phyloP scores from a whole-genome alignment of 1,139 yeast genomes.

The Suhomyces kunorum region DNA sequence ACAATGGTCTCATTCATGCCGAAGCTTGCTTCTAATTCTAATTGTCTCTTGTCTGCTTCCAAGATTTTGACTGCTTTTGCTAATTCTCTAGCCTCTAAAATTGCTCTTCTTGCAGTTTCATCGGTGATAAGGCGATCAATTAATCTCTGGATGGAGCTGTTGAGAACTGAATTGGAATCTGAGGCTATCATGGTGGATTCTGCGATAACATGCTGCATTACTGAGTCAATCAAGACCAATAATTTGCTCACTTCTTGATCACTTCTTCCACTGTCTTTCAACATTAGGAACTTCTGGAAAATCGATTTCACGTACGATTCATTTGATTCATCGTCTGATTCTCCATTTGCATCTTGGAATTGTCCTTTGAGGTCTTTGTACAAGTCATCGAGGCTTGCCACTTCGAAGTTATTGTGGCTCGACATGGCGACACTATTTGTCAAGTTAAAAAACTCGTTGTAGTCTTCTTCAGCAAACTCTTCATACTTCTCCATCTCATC shows the following conservation, averaged over 20 bases:
- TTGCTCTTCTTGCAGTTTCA: slow-evolving; percentile 37
- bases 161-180: slow-evolving; percentile 30
- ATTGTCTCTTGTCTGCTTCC: slow-evolving; percentile 27
- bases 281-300: slow-evolving; percentile 26
- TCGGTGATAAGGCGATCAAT: slow-evolving; percentile 38
- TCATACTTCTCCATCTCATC: slow-evolving; percentile 50
- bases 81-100: slow-evolving; percentile 33
- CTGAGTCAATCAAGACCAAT: slow-evolving; percentile 31
- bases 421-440: slow-evolving; percentile 12
- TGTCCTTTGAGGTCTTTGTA: slow-evolving; percentile 20
- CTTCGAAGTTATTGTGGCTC: slow-evolving; percentile 15
- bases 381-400: slow-evolving; percentile 25
- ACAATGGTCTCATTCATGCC: slow-evolving; percentile 23
- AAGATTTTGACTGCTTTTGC: slow-evolving; percentile 24
- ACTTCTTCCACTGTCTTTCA: slow-evolving; percentile 28
- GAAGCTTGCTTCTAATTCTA: slow-evolving; percentile 26
- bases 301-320: slow-evolving; percentile 24
- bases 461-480: slow-evolving; percentile 44
- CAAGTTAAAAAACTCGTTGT: slow-evolving; percentile 20
- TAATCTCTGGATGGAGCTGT: slow-evolving; percentile 35
- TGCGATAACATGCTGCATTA: slow-evolving; percentile 33
- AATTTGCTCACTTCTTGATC: slow-evolving; percentile 25
- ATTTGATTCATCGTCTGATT: slow-evolving; percentile 13
- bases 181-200: slow-evolving; percentile 27
- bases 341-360: slow-evolving; percentile 11